phyloP scores from a whole-genome alignment of 2,329 filamentous ascomycete species.

The Ophiostoma himal-ulmi region DNA sequence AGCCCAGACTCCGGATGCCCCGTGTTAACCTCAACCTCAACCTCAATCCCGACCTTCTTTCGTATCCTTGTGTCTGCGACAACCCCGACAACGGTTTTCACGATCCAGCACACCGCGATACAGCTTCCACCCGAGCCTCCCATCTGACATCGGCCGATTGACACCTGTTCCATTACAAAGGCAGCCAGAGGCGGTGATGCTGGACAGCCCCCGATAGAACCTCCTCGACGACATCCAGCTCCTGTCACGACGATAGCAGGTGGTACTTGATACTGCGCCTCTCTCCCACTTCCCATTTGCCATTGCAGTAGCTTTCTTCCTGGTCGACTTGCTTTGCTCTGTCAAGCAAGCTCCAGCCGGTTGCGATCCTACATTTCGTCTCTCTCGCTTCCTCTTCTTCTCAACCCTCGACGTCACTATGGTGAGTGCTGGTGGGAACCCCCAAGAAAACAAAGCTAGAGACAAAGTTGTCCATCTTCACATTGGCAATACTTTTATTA shows the following conservation, averaged over 20 bases:
- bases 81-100: neutral
- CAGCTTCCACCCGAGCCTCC: neutral
- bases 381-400: neutral
- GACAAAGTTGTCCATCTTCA: neutral
- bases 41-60: neutral
- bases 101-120: neutral
- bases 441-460: neutral
- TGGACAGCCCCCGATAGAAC: neutral
- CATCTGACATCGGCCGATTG: neutral
- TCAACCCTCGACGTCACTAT: neutral
- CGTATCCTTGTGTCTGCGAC: neutral
- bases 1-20: constrained; percentile 2
- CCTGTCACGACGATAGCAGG: neutral
- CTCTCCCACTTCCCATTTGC: neutral
- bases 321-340: neutral
- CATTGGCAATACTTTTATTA: too few relatives aligned
- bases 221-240: neutral
- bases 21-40: neutral
- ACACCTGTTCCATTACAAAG: neutral
- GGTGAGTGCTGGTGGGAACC: neutral
- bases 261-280: neutral
- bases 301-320: neutral
- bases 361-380: neutral
- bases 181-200: neutral
- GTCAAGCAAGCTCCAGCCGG: neutral